Percentiles rank a stretch among this genome's conserved stretches.
phyloP scores from a whole-genome alignment of 306 rosid genomes.

The Luffa aegyptiaca region DNA sequence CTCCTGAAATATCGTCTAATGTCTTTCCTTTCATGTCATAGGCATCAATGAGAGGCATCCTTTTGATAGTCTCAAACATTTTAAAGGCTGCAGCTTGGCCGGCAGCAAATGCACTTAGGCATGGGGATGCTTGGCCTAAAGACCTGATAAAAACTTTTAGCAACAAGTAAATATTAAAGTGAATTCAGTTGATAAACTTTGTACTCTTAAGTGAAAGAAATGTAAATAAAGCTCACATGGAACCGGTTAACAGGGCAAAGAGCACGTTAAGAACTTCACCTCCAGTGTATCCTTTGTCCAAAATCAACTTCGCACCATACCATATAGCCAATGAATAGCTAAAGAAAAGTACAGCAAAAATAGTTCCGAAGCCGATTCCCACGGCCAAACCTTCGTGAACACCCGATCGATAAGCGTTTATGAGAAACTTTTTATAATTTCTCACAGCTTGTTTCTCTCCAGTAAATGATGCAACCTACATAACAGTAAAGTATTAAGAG shows the following conservation, averaged over 20 bases:
- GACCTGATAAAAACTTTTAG: conserved; percentile 27
- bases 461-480: conserved; percentile 85
- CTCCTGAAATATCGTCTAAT: conserved; percentile 51
- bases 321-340: conserved; percentile 61
- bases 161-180: background rate
- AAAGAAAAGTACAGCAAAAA: conserved; percentile 25
- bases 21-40: conserved; percentile 34
- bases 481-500: background rate
- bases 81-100: conserved; percentile 88
- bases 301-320: conserved; percentile 68
- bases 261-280: conserved; percentile 58
- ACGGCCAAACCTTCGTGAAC: conserved; percentile 59
- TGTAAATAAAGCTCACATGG: conserved; percentile 40
- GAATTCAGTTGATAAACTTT: background rate
- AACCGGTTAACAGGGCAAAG: conserved; percentile 49
- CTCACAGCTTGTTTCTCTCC: conserved; percentile 72
- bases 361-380: conserved; percentile 49
- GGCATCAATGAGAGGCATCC: conserved; percentile 67
- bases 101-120: conserved; percentile 69
- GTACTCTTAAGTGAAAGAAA: background rate
- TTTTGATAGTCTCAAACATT: conserved; percentile 64
- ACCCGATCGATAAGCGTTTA: conserved; percentile 41
- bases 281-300: conserved; percentile 64
- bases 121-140: conserved; percentile 78
- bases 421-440: conserved; percentile 43